These are phyloP conservation scores for Hsuehochloa calcarea DNA, from an alignment of 176 grass and related monocot species.

Conservation along the genomic window DNA sequence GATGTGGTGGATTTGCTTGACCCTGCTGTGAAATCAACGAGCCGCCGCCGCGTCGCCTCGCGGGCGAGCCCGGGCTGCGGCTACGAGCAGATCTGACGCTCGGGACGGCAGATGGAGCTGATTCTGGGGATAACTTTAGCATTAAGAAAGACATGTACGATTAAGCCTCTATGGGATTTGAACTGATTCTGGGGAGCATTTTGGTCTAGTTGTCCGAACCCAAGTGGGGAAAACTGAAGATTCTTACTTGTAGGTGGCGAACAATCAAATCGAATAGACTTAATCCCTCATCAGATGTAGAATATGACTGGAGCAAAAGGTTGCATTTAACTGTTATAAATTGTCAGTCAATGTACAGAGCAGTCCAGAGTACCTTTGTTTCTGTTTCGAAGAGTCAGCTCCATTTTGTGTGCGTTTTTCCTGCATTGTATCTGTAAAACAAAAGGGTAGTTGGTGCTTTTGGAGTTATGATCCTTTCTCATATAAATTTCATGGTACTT, in stretches of 20 bases:
- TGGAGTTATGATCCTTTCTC: neutral
- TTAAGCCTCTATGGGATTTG: neutral
- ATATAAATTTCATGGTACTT: neutral
- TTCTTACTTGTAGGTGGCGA: neutral
- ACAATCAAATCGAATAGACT: neutral
- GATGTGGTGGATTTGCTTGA: neutral
- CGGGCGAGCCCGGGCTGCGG: too few relatives aligned
- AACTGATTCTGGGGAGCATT: neutral
- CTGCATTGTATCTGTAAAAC: neutral
- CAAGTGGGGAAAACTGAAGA: neutral
- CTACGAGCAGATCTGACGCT: too few relatives aligned
- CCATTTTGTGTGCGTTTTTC: neutral
- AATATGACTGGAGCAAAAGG: neutral
- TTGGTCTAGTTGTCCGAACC: neutral
- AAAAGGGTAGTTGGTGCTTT: neutral
- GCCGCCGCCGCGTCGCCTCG: too few relatives aligned
- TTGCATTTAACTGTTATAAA: neutral
- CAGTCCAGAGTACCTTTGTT: neutral
- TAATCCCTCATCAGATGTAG: neutral
- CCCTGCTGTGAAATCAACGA: neutral
- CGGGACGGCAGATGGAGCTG: too few relatives aligned
- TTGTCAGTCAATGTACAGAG: neutral
- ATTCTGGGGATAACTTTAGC: neutral
- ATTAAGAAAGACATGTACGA: neutral
- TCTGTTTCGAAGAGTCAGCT: neutral